A percentile compares a stretch with the other conserved stretches of the same genome.
Conservation (phyloP, 2,329 filamentous ascomycete genomes). For the Septoria linicola region DNA sequence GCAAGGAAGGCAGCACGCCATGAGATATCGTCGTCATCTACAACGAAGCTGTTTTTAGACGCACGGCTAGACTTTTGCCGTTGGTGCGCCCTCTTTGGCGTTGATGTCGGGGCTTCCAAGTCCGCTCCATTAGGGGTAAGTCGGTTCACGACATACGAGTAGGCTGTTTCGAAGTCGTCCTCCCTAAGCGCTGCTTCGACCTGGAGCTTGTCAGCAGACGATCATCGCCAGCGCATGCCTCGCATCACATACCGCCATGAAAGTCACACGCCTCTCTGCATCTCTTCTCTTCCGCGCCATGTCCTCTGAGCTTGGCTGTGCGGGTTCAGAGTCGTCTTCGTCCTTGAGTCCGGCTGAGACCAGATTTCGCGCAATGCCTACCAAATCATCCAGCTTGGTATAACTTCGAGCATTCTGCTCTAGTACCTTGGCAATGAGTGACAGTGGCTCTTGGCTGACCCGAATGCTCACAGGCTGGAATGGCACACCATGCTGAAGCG, state of each 20-base stretch:
- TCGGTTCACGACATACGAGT: slow-evolving; percentile 75
- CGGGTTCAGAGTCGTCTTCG: slow-evolving; percentile 32
- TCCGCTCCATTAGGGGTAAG: slow-evolving; percentile 46
- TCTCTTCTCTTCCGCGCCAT: slow-evolving; percentile 27
- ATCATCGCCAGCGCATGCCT: slow-evolving; percentile 30
- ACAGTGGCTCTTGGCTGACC: slow-evolving; percentile 72
- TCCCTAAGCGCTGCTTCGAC: slow-evolving; percentile 71
- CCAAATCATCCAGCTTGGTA: slow-evolving; percentile 69
- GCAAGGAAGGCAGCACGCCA: slow-evolving; percentile 77
- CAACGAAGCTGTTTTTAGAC: slow-evolving; percentile 13
- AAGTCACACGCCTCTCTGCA: slow-evolving; percentile 67
- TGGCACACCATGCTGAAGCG: slow-evolving; percentile 74
- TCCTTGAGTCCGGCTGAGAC: slow-evolving; percentile 52
- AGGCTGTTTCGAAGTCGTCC: slow-evolving; percentile 82
- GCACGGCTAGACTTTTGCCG: slow-evolving; percentile 26
- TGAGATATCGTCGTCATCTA: slow-evolving; percentile 61
- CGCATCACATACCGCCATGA: slow-evolving; percentile 60
- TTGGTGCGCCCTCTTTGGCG: slow-evolving; percentile 8
- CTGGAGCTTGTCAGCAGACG: not conserved
- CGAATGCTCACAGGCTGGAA: slow-evolving; percentile 76
- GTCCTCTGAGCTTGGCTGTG: slow-evolving; percentile 35
- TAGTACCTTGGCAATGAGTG: slow-evolving; percentile 69
- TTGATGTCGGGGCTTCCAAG: slow-evolving; percentile 21
- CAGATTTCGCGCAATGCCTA: slow-evolving; percentile 67
- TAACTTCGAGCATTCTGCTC: slow-evolving; percentile 75